A percentile compares a stretch with the other conserved stretches of the same genome.
Conservation (phyloP, 768 basidiomycete genomes). For the Leccinellum albellum region DNA sequence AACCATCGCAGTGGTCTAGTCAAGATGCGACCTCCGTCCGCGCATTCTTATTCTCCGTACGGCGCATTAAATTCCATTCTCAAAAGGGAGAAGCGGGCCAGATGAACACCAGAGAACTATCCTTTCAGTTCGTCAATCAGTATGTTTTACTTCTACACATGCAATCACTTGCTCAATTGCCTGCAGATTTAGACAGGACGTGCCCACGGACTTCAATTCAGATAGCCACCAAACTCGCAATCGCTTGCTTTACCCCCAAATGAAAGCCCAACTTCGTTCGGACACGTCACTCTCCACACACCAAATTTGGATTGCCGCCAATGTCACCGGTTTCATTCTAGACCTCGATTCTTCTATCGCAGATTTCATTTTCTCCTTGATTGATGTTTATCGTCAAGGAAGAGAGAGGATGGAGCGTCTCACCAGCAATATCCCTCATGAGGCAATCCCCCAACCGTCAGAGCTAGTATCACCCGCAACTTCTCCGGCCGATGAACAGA, state of each 20-base stretch:
- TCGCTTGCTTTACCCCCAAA: slow-evolving; percentile 72
- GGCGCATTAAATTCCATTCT: slow-evolving; percentile 66
- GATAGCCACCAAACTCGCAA: slow-evolving; percentile 68
- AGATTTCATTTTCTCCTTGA: slow-evolving; percentile 72
- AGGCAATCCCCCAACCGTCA: background rate
- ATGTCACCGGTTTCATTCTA: slow-evolving; percentile 79
- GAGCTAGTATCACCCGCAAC: slow-evolving; percentile 4
- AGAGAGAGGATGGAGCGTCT: slow-evolving; percentile 72
- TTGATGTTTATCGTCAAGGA: slow-evolving; percentile 82
- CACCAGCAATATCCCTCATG: slow-evolving; percentile 51
- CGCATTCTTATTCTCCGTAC: slow-evolving; percentile 85
- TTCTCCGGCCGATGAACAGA: slow-evolving; percentile 22
- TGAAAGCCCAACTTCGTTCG: slow-evolving; percentile 70
- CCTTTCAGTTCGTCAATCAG: slow-evolving; percentile 83
- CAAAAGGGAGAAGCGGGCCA: slow-evolving; percentile 77
- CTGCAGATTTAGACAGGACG: slow-evolving; percentile 72
- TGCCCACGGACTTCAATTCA: slow-evolving; percentile 64
- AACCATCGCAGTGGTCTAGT: slow-evolving; percentile 39
- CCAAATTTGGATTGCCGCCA: slow-evolving; percentile 59
- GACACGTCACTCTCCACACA: slow-evolving; percentile 45
- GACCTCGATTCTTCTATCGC: slow-evolving; percentile 82
- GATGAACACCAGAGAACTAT: slow-evolving; percentile 66
- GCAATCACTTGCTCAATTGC: slow-evolving; percentile 3
- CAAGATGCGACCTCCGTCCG: slow-evolving; percentile 48
- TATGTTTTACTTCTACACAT: slow-evolving; percentile 33